Evolutionary conservation across 2,329 filamentous ascomycete genomes (phyloP), one percentile per base, ranked within the genome.

Genomic region (Sarocladiaceae sp.): DNA sequence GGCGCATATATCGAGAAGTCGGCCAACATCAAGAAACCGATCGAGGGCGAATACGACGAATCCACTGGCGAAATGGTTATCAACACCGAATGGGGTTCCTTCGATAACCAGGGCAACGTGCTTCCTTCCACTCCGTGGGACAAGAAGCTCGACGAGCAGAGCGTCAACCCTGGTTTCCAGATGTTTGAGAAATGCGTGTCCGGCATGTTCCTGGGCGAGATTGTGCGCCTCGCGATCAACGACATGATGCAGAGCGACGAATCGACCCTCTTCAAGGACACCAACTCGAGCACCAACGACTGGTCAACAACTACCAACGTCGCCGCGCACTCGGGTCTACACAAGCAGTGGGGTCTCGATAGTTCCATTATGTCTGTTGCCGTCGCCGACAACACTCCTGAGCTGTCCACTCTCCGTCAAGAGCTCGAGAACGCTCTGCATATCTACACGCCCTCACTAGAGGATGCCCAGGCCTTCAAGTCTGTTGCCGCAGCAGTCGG

Each of bases 181-280:
- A 95, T 97, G 87, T 98, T 97, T 59, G 93, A 98, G 71, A 98
- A 98, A 76, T 85, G 91, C 39, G 85, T 98, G 13, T 95, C 89
- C 1, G 93, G 93, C 62, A 97, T 98, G 91, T 98, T 97, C 69
- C 67, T 98, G 40, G 93, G 93, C 45, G 93, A 98, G 64, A 90
- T 97, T 50, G 75, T 96, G 45, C 85, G 93, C 45, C 75, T 88
- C 34, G 82, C 83, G 13, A 69, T 96, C 18, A 63, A 93, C 42
- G 73, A 80, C 47, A 76, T 96, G 61, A 70, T 90, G 57, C 76
- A 84, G 54, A 76, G 87, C 53, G 72, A 81, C 21, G 62, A 73
- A 1, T 67, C 84, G 6, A 73, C 81, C 3, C 74, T 96, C 27
- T 94, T 96, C 76, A 78, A 75, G 54, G 85, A 90, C 55, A 39